Conservation (phyloP, 352 stramenopile species). For the Thalassiosira mediterranea region DNA sequence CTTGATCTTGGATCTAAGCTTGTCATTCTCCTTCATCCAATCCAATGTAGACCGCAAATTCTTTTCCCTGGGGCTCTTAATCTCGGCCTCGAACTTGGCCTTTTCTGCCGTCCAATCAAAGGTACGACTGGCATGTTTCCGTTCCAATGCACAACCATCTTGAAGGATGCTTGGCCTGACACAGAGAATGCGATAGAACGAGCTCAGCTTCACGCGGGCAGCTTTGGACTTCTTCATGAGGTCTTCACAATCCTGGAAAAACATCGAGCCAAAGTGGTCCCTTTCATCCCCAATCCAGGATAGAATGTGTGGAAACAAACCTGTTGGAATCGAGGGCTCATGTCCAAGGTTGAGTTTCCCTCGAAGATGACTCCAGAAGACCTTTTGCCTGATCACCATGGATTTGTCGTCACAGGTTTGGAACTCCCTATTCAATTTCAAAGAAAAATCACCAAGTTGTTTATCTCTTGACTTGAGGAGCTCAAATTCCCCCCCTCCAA, state of each 20-base stretch:
- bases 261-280: conserved; percentile 1
- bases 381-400: neutral
- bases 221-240: neutral
- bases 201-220: neutral
- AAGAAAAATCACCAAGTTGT: neutral
- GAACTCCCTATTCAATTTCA: neutral
- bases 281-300: neutral
- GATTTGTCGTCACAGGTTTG: neutral
- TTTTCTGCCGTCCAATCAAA: too few relatives aligned
- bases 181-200: conserved; percentile 17
- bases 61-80: neutral
- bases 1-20: too few relatives aligned
- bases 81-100: too few relatives aligned
- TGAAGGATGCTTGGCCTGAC: neutral
- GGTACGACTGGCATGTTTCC: too few relatives aligned
- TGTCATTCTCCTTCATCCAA: conserved; percentile 21
- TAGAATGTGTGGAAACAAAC: neutral
- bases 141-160: too few relatives aligned
- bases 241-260: conserved; percentile 2
- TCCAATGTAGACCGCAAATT: conserved; percentile 21
- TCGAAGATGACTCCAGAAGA: conserved; percentile 3
- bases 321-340: neutral
- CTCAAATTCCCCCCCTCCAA: neutral
- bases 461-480: neutral
- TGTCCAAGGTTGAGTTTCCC: conserved; percentile 8